Conservation (phyloP, 2,329 filamentous ascomycete genomes). For the Ophiostoma piceae region DNA sequence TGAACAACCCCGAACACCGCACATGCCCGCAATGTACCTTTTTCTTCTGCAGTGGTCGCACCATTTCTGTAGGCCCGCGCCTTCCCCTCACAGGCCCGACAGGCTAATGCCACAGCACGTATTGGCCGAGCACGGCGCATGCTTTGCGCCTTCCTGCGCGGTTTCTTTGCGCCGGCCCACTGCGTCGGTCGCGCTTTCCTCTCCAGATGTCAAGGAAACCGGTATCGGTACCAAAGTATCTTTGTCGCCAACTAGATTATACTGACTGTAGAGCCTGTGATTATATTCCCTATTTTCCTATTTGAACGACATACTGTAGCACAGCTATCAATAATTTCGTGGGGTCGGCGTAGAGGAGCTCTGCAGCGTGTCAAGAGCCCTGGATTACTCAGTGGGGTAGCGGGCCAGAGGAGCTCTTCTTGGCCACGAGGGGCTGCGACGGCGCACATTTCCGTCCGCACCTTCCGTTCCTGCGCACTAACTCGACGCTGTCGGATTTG, state of each 20-base stretch:
- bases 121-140: conserved; percentile 16
- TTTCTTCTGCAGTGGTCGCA: background rate
- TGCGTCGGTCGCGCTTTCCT: conserved; percentile 1
- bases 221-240: conserved; percentile 22
- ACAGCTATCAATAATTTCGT: background rate
- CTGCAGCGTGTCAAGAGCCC: conserved; percentile 10
- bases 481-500: background rate
- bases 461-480: conserved; percentile 21
- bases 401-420: conserved; percentile 20
- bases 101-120: conserved; percentile 4
- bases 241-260: background rate
- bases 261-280: background rate
- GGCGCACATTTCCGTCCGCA: conserved; percentile 8
- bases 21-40: conserved; percentile 16
- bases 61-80: background rate
- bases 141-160: conserved; percentile 17
- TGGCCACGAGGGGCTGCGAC: conserved; percentile 3
- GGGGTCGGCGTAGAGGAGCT: conserved; percentile 19
- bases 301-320: too few species aligned
- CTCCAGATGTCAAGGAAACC: conserved; percentile 10
- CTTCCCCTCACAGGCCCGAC: conserved; percentile 2
- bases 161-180: conserved; percentile 18
- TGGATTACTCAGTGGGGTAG: conserved; percentile 20
- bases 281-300: background rate
- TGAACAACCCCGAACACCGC: conserved; percentile 14